These are phyloP conservation scores for Liriodendron chinense DNA, from an alignment of 164 flowering plant genomes.

Conservation along the genomic window DNA sequence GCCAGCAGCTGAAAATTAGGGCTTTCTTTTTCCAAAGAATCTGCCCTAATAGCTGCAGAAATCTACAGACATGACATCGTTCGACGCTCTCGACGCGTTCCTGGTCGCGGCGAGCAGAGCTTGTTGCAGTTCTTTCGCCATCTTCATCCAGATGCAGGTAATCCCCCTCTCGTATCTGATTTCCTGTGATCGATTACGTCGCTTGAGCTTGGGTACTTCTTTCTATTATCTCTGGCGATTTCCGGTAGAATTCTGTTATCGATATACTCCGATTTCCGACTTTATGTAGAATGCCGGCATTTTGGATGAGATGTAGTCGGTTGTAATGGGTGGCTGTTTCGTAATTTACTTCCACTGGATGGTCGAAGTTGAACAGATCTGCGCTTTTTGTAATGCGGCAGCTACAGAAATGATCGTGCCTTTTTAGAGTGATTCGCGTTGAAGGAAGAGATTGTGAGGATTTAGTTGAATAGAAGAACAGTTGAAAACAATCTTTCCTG, in stretches of 20 bases:
- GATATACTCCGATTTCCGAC: background rate
- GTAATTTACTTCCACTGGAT: background rate
- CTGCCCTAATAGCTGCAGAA: background rate
- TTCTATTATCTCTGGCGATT: background rate
- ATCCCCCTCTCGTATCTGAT: background rate
- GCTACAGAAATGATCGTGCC: background rate
- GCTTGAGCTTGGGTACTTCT: background rate
- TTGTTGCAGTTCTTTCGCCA: constrained; percentile 55
- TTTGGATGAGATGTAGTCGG: background rate
- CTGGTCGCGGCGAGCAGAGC: constrained; percentile 66
- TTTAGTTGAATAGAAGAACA: background rate
- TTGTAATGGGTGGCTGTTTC: background rate
- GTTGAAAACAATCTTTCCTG: background rate
- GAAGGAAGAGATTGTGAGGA: background rate
- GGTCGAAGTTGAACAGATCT: background rate
- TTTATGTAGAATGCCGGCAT: background rate
- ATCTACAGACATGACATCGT: background rate
- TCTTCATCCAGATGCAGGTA: constrained; percentile 96
- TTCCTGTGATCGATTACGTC: background rate
- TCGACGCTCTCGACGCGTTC: constrained; percentile 38
- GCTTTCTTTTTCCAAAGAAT: background rate
- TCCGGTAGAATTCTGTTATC: background rate
- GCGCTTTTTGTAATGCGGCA: background rate
- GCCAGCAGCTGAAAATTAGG: background rate
- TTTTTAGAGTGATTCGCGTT: background rate